Evolutionary conservation across 805 yeast genomes (phyloP).

Genomic region (Yamadazyma phyllophila): DNA sequence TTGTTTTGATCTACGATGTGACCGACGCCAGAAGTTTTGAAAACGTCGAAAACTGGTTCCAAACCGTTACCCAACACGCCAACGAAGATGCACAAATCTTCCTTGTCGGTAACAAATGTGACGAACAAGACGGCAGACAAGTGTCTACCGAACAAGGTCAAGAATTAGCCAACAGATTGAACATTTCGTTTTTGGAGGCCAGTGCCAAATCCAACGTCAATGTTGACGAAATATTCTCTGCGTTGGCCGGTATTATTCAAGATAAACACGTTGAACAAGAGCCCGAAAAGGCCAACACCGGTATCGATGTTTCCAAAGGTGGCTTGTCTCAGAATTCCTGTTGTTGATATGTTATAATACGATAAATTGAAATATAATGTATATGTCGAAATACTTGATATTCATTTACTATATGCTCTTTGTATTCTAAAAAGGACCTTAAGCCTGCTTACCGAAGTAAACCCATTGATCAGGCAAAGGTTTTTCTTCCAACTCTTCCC

Average conservation of each 20-base stretch:
- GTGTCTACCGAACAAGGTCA: constrained; percentile 90
- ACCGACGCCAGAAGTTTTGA: constrained; percentile 89
- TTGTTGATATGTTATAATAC: constrained; percentile 24
- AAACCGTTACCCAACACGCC: constrained; percentile 95
- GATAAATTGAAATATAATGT: not conserved
- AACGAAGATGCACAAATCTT: constrained; percentile 93
- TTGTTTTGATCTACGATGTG: constrained; percentile 78
- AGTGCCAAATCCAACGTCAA: constrained; percentile 92
- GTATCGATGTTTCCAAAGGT: constrained; percentile 39
- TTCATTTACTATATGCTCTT: too few relatives aligned
- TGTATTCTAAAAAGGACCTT: constrained; percentile 12
- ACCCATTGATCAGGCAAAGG: constrained; percentile 84
- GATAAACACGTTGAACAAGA: constrained; percentile 61
- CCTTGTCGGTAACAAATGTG: constrained; percentile 94
- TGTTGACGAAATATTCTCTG: constrained; percentile 89
- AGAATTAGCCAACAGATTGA: constrained; percentile 78
- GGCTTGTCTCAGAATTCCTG: constrained; percentile 33
- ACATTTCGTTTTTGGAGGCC: constrained; percentile 91
- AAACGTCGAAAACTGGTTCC: constrained; percentile 91
- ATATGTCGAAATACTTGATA: too few relatives aligned
- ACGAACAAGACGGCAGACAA: constrained; percentile 82
- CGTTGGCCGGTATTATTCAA: constrained; percentile 81
- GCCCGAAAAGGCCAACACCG: constrained; percentile 20
- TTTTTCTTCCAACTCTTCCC: constrained; percentile 81
- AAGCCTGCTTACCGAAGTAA: constrained; percentile 66